Conservation (phyloP, 164 flowering plant species). For the Magnolia kwangsiensis region DNA sequence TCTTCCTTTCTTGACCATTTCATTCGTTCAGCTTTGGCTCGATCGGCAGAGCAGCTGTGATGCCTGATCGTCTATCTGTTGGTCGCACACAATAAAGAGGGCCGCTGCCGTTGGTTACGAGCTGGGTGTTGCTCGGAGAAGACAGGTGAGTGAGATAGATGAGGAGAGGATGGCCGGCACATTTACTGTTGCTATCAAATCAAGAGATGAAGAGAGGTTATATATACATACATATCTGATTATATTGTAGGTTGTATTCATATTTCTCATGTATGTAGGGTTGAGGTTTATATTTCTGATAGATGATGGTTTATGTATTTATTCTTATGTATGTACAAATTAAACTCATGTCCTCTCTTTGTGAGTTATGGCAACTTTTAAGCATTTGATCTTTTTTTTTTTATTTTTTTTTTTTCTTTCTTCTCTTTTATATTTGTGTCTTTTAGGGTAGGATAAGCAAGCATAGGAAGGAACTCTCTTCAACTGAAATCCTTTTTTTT, state of each 20-base stretch:
- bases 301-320: not conserved
- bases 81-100: conserved; percentile 4
- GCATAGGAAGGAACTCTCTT: too few species aligned
- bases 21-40: not conserved
- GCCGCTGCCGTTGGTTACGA: not conserved
- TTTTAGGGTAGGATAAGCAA: too few species aligned
- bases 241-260: conserved; percentile 18
- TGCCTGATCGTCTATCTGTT: not conserved
- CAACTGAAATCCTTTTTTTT: too few species aligned
- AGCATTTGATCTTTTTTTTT: not conserved
- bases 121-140: not conserved
- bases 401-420: not conserved
- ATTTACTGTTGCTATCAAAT: conserved; percentile 3
- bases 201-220: conserved; percentile 7
- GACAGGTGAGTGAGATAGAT: not conserved
- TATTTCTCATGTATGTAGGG: conserved; percentile 8
- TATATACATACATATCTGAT: not conserved
- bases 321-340: conserved; percentile 11
- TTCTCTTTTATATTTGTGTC: not conserved
- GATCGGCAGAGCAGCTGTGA: conserved; percentile 7
- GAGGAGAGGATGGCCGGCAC: conserved; percentile 1
- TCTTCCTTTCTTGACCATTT: conserved; percentile 4
- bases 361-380: conserved; percentile 6
- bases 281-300: conserved; percentile 3
- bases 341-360: not conserved